A percentile compares a stretch with the other conserved stretches of the same genome.
phyloP scores from a whole-genome alignment of 2,329 filamentous ascomycete genomes.

The Gliomastix tumulicola region DNA sequence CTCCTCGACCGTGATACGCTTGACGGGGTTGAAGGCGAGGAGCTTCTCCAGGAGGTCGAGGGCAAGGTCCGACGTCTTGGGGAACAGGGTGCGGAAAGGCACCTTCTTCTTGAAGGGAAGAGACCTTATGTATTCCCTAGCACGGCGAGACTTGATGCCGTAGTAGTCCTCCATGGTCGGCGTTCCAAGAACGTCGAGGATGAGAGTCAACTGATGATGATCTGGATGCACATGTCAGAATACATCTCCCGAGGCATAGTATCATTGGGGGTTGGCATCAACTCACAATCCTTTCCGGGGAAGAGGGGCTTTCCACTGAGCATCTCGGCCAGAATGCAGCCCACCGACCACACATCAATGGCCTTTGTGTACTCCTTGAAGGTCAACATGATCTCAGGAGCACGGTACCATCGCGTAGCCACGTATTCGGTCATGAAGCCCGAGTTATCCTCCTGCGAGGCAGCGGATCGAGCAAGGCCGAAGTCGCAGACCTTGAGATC shows the following conservation, averaged over 20 bases:
- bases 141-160: conserved; percentile 96
- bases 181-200: conserved; percentile 93
- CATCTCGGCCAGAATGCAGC: conserved; percentile 98
- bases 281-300: conserved; percentile 94
- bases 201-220: conserved; percentile 95
- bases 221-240: conserved; percentile 41
- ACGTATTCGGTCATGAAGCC: conserved; percentile 99
- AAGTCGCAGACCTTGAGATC: conserved; percentile 99
- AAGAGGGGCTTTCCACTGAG: conserved; percentile 96
- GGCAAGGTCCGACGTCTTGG: conserved; percentile 96
- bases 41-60: conserved; percentile 93
- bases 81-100: conserved; percentile 92
- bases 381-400: conserved; percentile 98
- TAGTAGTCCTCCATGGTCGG: conserved; percentile 99
- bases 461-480: conserved; percentile 69
- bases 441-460: conserved; percentile 98
- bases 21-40: conserved; percentile 95
- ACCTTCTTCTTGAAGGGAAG: conserved; percentile 99
- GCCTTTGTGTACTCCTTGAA: conserved; percentile 99
- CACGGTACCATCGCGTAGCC: conserved; percentile 97
- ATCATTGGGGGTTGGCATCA: neutral
- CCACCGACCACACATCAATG: conserved; percentile 98
- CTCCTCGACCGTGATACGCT: conserved; percentile 97
- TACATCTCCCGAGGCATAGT: no score
- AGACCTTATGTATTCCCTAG: conserved; percentile 95